These are phyloP conservation scores for Beta macrorhiza DNA, from an alignment of 179 eudicot genomes.

Conservation along the genomic window DNA sequence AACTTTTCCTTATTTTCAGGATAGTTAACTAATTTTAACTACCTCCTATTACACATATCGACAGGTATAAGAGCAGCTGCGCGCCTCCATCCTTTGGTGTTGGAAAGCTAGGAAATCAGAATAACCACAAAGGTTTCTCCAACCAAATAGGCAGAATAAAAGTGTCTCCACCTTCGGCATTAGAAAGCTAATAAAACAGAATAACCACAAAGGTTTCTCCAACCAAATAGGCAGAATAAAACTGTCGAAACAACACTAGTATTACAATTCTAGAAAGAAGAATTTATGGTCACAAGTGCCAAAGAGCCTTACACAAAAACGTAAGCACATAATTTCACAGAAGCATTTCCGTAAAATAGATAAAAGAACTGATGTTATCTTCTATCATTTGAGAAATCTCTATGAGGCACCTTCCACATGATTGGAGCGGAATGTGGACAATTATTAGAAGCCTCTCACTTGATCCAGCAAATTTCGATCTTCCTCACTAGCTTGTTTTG, in stretches of 20 bases:
- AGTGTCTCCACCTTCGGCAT: background rate
- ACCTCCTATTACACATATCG: no score
- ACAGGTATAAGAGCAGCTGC: no score
- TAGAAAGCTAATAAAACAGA: background rate
- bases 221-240: background rate
- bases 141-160: no score
- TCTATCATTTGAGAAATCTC: background rate
- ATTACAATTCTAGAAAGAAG: background rate
- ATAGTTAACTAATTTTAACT: no score
- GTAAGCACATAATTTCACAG: no score
- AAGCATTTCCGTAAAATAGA: no score
- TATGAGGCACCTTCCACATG: background rate
- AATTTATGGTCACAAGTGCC: background rate
- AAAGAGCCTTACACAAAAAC: background rate
- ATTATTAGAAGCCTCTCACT: background rate
- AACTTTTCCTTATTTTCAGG: no score
- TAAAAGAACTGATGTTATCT: background rate
- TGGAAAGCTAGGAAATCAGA: no score
- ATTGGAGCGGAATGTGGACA: background rate
- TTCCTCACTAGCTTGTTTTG: constrained; percentile 17
- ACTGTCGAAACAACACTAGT: background rate
- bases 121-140: no score
- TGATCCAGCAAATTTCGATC: background rate
- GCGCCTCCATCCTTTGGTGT: no score
- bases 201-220: background rate